These are phyloP conservation scores for Xylariaceae sp. DNA, from an alignment of 2,329 filamentous ascomycete genomes.

Conservation along the genomic window DNA sequence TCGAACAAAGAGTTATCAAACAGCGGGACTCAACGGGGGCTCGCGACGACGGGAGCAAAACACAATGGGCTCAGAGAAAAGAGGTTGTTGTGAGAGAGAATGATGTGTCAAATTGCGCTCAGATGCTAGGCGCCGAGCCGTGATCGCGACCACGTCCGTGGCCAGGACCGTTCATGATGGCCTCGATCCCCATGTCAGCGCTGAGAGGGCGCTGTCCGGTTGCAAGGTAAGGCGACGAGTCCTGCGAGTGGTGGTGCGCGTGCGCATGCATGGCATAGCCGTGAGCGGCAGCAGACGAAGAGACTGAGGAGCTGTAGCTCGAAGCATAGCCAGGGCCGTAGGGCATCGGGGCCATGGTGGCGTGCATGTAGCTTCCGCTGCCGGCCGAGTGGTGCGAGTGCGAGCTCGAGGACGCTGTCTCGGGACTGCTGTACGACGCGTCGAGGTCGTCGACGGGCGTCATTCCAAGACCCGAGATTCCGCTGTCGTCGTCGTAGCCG, in stretches of 20 bases:
- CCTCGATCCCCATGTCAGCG: slow-evolving; percentile 57
- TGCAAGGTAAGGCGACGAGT: slow-evolving; percentile 44
- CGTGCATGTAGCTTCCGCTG: slow-evolving; percentile 23
- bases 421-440: slow-evolving; percentile 52
- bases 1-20: slow-evolving; percentile 1
- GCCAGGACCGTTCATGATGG: slow-evolving; percentile 50
- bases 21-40: background rate
- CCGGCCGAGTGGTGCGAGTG: slow-evolving; percentile 32
- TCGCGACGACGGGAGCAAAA: slow-evolving; percentile 3
- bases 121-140: slow-evolving; percentile 17
- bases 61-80: background rate
- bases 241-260: slow-evolving; percentile 33
- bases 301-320: slow-evolving; percentile 51
- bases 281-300: slow-evolving; percentile 36
- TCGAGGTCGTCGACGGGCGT: slow-evolving; percentile 56
- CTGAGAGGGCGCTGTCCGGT: slow-evolving; percentile 47
- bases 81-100: background rate
- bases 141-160: slow-evolving; percentile 15
- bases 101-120: background rate
- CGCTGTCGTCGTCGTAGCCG: slow-evolving; percentile 65
- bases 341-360: slow-evolving; percentile 12
- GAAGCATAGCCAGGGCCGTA: slow-evolving; percentile 26
- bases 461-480: slow-evolving; percentile 57
- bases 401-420: slow-evolving; percentile 42
- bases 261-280: slow-evolving; percentile 27